These are phyloP conservation scores for Laburnicola sp. DNA, from an alignment of 2,329 filamentous ascomycete species.

Conservation along the genomic window DNA sequence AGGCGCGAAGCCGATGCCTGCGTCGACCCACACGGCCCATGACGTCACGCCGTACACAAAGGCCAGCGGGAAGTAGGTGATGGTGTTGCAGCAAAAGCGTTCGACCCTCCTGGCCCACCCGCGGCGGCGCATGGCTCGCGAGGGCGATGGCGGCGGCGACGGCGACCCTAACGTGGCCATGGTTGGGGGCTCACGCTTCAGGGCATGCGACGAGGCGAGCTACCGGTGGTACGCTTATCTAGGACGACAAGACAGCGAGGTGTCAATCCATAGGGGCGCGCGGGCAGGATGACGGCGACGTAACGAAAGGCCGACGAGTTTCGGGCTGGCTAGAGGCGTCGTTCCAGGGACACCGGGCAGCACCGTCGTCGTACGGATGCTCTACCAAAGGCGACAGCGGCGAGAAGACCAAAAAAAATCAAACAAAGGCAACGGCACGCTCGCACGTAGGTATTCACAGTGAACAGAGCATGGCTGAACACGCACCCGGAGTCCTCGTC, in stretches of 20 bases:
- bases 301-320: slow-evolving; percentile 14
- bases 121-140: slow-evolving; percentile 43
- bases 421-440: not conserved
- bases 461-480: not conserved
- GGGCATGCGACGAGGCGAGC: slow-evolving; percentile 32
- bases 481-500: not conserved
- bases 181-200: slow-evolving; percentile 21
- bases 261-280: slow-evolving; percentile 15
- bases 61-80: slow-evolving; percentile 80
- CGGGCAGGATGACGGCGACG: slow-evolving; percentile 7
- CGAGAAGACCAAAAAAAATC: not conserved
- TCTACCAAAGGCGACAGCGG: slow-evolving; percentile 9
- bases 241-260: slow-evolving; percentile 14
- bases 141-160: slow-evolving; percentile 45
- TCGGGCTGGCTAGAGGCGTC: slow-evolving; percentile 19
- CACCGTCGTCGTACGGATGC: not conserved
- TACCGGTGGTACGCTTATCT: not conserved
- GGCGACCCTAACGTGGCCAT: slow-evolving; percentile 48
- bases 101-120: slow-evolving; percentile 71
- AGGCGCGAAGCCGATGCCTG: slow-evolving; percentile 64
- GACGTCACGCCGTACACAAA: slow-evolving; percentile 91
- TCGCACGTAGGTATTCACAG: not conserved
- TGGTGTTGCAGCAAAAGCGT: slow-evolving; percentile 77
- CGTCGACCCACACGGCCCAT: slow-evolving; percentile 89
- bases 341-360: slow-evolving; percentile 30